Evolutionary conservation across 2,329 filamentous ascomycete species (phyloP), one percentile per base, ranked within the genome.

Genomic region (Zymoseptoria passerinii): DNA sequence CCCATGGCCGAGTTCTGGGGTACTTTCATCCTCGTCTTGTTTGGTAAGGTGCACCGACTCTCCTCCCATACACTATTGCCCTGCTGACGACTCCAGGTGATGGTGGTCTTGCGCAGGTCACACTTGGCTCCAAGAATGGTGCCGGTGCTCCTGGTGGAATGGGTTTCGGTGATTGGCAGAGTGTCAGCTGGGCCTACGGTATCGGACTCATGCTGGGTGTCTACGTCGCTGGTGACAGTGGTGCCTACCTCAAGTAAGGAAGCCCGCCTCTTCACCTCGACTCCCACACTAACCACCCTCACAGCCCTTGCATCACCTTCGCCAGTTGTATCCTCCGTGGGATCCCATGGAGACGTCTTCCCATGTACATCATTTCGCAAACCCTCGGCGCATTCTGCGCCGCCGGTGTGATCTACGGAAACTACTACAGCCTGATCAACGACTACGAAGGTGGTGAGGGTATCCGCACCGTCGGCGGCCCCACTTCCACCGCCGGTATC

Each of bases 331-430:
- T 90, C 54, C 88, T 81, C 71, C 84, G 87, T 57, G 81, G 82
- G 57, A 80, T 88, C 28, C 85, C 87, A 16, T 89, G 86, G 85
- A 78, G 82, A 56, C 84, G 86, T 51, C 83, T 89, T 61, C 86
- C 86, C 1, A 72, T 85, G 23, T 90, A 90, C 72, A 76, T 81
- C 50, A 53, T 84, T 1, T 82, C 85, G 0, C 86, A 90, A 68
- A 66, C 86, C 5, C 77, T 89, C 0, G 87, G 87, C 3, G 86
- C 81, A 48, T 87, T 89, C 75, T 73, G 77, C 3, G 87, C 80
- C 13, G 72, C 76, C 2, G 74, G 71, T 27, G 70, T 78, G 20
- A 71, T 77, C 6, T 78, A 77, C 58, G 75, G 68, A 49, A 77
- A 77, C 63, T 77, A 77, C 65, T 79, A 80, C 58, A 81, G 80